A percentile compares a stretch with the other conserved stretches of the same genome.
Evolutionary conservation across 225 moss, liverwort and hornwort species (phyloP).

Genomic region (Ulota crispa): DNA sequence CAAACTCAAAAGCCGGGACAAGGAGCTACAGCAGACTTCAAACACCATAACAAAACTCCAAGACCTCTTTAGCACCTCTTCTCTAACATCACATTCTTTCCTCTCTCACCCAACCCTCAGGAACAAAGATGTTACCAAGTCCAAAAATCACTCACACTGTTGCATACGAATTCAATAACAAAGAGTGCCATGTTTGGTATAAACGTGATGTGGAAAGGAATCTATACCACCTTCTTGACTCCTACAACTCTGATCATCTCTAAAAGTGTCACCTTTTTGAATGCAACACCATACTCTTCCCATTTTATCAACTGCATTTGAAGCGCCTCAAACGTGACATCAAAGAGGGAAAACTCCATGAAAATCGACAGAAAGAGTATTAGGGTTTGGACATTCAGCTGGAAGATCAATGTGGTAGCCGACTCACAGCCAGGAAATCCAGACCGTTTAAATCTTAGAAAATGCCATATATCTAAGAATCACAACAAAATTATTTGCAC

Average conservation of each 20-base stretch:
- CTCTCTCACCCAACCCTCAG: background rate
- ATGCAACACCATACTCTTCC: background rate
- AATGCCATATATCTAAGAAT: too few species aligned
- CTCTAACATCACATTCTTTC: background rate
- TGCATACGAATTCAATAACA: too few species aligned
- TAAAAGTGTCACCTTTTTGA: background rate
- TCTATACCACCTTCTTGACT: background rate
- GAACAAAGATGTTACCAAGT: background rate
- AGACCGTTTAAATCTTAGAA: too few species aligned
- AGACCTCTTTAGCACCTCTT: background rate
- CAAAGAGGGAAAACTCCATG: background rate
- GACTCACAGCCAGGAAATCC: too few species aligned
- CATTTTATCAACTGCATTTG: background rate
- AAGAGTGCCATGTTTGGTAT: background rate
- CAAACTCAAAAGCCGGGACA: background rate
- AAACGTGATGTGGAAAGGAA: background rate
- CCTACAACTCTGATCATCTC: background rate
- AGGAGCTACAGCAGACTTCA: background rate
- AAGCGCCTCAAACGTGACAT: background rate
- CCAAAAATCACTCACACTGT: background rate
- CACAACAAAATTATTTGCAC: too few species aligned
- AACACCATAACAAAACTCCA: background rate
- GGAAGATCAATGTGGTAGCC: too few species aligned
- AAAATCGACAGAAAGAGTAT: background rate
- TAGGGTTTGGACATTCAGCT: background rate